Conservation (phyloP, 1,139 yeast genomes). For the Saccharomyces hybrid region DNA sequence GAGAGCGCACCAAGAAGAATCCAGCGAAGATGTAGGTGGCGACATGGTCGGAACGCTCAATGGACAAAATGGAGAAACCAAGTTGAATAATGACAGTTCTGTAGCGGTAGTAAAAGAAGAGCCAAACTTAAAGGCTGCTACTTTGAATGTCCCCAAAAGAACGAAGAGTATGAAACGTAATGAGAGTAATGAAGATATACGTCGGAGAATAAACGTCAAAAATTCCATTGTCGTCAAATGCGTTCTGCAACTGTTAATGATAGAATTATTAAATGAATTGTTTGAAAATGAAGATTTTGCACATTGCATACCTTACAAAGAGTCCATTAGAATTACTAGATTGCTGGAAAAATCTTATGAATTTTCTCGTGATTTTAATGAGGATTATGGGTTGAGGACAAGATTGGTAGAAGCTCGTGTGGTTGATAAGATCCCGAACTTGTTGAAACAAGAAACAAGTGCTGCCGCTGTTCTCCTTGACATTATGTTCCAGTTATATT, state of each 20-base stretch:
- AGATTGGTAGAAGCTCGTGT: constrained; percentile 87
- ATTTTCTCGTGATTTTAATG: constrained; percentile 83
- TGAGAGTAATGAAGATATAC: constrained; percentile 28
- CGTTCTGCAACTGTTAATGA: constrained; percentile 80
- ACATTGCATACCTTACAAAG: constrained; percentile 55
- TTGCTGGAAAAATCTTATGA: constrained; percentile 62
- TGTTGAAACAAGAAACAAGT: constrained; percentile 84
- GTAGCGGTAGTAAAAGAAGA: constrained; percentile 2
- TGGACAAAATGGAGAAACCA: constrained; percentile 8
- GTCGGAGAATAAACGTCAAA: constrained; percentile 43
- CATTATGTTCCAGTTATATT: constrained; percentile 70
- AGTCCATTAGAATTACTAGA: constrained; percentile 52
- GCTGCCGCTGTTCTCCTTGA: constrained; percentile 83
- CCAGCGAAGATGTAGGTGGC: constrained; percentile 32
- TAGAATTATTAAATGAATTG: constrained; percentile 77
- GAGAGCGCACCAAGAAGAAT: constrained; percentile 29
- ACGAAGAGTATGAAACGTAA: constrained; percentile 16
- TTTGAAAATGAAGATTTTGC: constrained; percentile 63
- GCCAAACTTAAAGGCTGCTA: background rate
- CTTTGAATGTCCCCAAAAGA: constrained; percentile 7
- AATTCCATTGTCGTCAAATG: constrained; percentile 85
- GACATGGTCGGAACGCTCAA: constrained; percentile 15
- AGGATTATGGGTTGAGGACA: constrained; percentile 76
- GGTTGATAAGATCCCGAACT: constrained; percentile 85
- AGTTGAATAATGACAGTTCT: background rate